phyloP scores from a whole-genome alignment of 169 alveolate genomes.

The Plasmodium berghei region DNA sequence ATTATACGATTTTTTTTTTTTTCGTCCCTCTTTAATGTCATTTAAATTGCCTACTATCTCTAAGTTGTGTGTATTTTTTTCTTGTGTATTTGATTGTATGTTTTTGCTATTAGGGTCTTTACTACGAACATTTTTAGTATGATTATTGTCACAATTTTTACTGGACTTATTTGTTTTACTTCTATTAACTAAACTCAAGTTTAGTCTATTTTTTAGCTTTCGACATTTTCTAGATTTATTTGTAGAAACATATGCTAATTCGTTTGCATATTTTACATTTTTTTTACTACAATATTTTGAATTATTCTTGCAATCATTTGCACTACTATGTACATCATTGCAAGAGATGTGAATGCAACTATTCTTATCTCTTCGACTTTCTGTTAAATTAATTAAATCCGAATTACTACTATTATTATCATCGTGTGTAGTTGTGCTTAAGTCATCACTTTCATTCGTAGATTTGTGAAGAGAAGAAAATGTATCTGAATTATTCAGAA shows the following conservation, averaged over 20 bases:
- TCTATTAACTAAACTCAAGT: slow-evolving; percentile 23
- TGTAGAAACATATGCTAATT: slow-evolving; percentile 2
- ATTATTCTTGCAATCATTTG: background rate
- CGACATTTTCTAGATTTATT: slow-evolving; percentile 5
- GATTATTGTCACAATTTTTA: slow-evolving; percentile 6
- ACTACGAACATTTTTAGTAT: background rate
- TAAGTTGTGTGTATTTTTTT: background rate
- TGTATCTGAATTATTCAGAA: slow-evolving; percentile 50
- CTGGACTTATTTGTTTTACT: slow-evolving; percentile 6
- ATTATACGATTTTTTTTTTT: background rate
- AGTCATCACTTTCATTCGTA: slow-evolving; percentile 24
- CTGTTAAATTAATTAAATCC: no score
- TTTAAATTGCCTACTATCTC: slow-evolving; percentile 17
- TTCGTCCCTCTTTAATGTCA: slow-evolving; percentile 2
- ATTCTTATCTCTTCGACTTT: background rate
- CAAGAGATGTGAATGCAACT: background rate
- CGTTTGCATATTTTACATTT: slow-evolving; percentile 14
- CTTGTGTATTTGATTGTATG: background rate
- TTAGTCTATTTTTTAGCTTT: slow-evolving; percentile 36
- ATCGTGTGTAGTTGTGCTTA: slow-evolving; percentile 13
- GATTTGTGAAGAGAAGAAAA: slow-evolving; percentile 57
- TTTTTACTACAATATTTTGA: slow-evolving; percentile 12
- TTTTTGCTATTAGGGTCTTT: slow-evolving; percentile 2
- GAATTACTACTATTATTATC: slow-evolving; percentile 19
- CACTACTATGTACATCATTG: background rate